Evolutionary conservation across 2,329 filamentous ascomycete species (phyloP).

Genomic region (Talaromyces sp.): DNA sequence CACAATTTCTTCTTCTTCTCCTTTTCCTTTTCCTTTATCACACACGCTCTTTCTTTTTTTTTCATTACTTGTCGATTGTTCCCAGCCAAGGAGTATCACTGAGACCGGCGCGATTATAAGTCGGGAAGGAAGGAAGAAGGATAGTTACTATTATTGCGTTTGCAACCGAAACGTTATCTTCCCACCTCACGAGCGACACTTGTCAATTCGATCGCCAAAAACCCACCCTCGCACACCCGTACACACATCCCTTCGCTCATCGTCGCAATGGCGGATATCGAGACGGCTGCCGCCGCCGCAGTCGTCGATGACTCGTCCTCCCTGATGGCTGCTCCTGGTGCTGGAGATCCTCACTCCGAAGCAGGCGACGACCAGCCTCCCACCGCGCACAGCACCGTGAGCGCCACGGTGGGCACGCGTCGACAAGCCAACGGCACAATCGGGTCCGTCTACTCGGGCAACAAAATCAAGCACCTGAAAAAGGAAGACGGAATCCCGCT

Average conservation of each 20-base stretch:
- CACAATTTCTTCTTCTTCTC: not conserved
- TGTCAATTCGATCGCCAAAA: not conserved
- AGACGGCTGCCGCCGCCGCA: slow-evolving; percentile 28
- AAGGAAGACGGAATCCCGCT: slow-evolving; percentile 63
- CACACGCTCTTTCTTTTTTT: not conserved
- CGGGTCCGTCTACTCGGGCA: slow-evolving; percentile 62
- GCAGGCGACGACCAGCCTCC: slow-evolving; percentile 30
- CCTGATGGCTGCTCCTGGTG: not conserved
- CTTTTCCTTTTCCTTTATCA: too few relatives aligned
- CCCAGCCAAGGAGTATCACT: not conserved
- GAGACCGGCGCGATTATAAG: not conserved
- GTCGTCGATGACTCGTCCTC: slow-evolving; percentile 18
- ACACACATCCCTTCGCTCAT: not conserved
- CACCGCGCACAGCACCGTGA: slow-evolving; percentile 28
- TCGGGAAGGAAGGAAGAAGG: not conserved
- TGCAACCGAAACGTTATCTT: not conserved
- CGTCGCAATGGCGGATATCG: slow-evolving; percentile 29
- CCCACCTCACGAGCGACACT: not conserved
- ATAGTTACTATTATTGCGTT: not conserved
- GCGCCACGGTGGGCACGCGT: slow-evolving; percentile 45
- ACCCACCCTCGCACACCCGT: not conserved
- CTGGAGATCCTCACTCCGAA: slow-evolving; percentile 22
- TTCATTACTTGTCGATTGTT: not conserved
- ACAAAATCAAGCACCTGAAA: slow-evolving; percentile 62
- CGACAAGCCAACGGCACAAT: slow-evolving; percentile 62